phyloP scores from a whole-genome alignment of 2,329 filamentous ascomycete genomes.

The Teratosphaeriaceae sp. region DNA sequence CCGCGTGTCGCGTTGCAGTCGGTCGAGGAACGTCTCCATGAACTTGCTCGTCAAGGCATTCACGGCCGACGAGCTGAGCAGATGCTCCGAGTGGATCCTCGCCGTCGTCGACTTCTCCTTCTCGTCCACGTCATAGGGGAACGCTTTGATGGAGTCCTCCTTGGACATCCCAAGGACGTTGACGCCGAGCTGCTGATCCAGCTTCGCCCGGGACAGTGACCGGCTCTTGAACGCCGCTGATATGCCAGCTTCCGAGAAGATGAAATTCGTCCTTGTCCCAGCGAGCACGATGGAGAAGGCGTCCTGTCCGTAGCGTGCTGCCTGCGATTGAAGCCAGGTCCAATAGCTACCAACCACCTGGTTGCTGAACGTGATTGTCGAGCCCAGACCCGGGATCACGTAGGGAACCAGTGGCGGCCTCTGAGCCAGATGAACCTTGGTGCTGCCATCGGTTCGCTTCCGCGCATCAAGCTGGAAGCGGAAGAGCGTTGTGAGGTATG shows the following conservation, averaged over 20 bases:
- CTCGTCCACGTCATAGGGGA: constrained; percentile 11
- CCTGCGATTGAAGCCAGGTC: constrained; percentile 6
- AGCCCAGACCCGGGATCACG: constrained; percentile 16
- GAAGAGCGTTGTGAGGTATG: constrained; percentile 3
- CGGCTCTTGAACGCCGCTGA: constrained; percentile 13
- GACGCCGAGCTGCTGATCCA: constrained; percentile 14
- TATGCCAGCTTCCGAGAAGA: constrained; percentile 16
- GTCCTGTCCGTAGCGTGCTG: constrained; percentile 2
- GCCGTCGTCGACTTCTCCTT: constrained; percentile 9
- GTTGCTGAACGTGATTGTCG: constrained; percentile 14
- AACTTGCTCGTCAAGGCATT: constrained; percentile 12
- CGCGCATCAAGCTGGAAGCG: background rate
- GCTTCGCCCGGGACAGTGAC: constrained; percentile 10
- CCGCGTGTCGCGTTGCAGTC: constrained; percentile 1
- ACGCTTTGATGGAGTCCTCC: constrained; percentile 12
- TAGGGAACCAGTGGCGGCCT: constrained; percentile 15
- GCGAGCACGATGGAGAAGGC: constrained; percentile 16
- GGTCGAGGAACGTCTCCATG: constrained; percentile 9
- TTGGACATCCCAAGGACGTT: constrained; percentile 15
- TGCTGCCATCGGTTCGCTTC: background rate
- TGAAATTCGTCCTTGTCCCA: constrained; percentile 13
- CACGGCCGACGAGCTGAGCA: constrained; percentile 11
- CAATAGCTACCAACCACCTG: constrained; percentile 17
- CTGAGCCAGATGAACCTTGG: background rate
- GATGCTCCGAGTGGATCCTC: constrained; percentile 11